Evolutionary conservation across 176 grass and related monocot species (phyloP), one percentile per base, ranked within the genome.

Genomic region (Avena sativa): DNA sequence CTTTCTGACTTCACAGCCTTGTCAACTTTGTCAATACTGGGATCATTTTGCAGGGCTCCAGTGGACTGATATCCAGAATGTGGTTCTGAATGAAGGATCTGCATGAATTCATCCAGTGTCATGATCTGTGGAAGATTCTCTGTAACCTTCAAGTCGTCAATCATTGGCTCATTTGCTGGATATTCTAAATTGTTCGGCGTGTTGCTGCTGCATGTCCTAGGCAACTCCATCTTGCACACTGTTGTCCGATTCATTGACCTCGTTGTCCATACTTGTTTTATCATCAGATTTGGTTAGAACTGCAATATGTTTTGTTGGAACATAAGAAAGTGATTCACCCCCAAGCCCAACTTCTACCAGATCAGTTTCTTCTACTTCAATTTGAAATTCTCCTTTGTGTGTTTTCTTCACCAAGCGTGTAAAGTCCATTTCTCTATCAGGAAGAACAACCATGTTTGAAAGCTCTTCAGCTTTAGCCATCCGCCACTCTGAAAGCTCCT

Each of bases 301-400:
- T 85, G 87, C 73, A 76, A 62, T 14, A 75, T n/a, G 25, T 86
- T 83, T 81, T 71, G 79, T 71, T 80, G 79, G 28, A 73, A 90
- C n/a, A 72, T 67, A 46, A 48, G 88, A 84, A 74, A 86, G 36
- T 17, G 76, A 82, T 81, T 79, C 60, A 19, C 80, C 70, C 65
- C 89, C 74, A 44, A 95, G 82, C 68, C 88, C 93, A 86, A 78
- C 88, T 44, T 84, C 88, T n/a, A 79, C 49, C 44, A 63, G 57
- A 80, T 95, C 90, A 47, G 59, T 83, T 68, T 95, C 91, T 52
- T 95, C 95, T 61, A 95, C 67, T 76, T 95, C 90, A 86, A 98
- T 86, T 85, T 81, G 84, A 92, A 93, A 92, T 83, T 98, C 93
- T 51, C 93, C 95, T 83, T 95, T 95, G 57, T 98, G 95, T 10